These are phyloP conservation scores for Wickerhamiella spandovensis DNA, from an alignment of 805 yeast species.

Conservation along the genomic window DNA sequence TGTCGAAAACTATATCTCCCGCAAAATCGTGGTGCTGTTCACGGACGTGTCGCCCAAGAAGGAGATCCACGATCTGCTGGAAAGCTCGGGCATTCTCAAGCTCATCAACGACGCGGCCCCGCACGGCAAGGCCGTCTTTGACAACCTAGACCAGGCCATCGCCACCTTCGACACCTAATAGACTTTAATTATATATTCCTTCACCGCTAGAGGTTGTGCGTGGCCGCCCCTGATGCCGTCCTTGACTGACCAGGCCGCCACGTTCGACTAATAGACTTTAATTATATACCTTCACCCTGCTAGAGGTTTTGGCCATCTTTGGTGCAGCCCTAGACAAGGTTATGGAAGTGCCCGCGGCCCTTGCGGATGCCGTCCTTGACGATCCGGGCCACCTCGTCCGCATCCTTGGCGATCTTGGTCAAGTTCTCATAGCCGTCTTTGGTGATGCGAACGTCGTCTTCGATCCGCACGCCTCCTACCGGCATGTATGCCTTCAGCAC, in stretches of 20 bases:
- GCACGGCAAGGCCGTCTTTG: slow-evolving; percentile 26
- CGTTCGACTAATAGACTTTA: no score
- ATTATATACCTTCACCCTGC: no score
- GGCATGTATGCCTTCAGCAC: slow-evolving; percentile 67
- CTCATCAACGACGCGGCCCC: slow-evolving; percentile 23
- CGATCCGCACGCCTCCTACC: slow-evolving; percentile 95
- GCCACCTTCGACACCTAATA: slow-evolving; percentile 9
- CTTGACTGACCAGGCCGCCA: no score
- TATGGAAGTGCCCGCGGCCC: slow-evolving; percentile 54
- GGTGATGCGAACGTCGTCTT: slow-evolving; percentile 80
- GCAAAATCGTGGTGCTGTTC: slow-evolving; percentile 45
- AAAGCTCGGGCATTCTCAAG: slow-evolving; percentile 40
- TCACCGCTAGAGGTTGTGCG: no score
- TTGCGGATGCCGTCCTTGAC: slow-evolving; percentile 53
- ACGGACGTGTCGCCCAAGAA: slow-evolving; percentile 41
- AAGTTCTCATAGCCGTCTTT: slow-evolving; percentile 65
- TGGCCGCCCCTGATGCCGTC: no score
- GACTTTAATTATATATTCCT: background rate
- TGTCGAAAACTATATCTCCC: slow-evolving; percentile 38
- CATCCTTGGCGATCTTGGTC: slow-evolving; percentile 74
- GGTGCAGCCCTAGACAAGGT: slow-evolving; percentile 28
- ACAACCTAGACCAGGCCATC: slow-evolving; percentile 46
- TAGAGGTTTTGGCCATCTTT: no score
- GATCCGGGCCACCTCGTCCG: slow-evolving; percentile 65
- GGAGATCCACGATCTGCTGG: slow-evolving; percentile 37